These are phyloP conservation scores for Crithidia thermophila DNA, from an alignment of 208 protist species.

Conservation along the genomic window DNA sequence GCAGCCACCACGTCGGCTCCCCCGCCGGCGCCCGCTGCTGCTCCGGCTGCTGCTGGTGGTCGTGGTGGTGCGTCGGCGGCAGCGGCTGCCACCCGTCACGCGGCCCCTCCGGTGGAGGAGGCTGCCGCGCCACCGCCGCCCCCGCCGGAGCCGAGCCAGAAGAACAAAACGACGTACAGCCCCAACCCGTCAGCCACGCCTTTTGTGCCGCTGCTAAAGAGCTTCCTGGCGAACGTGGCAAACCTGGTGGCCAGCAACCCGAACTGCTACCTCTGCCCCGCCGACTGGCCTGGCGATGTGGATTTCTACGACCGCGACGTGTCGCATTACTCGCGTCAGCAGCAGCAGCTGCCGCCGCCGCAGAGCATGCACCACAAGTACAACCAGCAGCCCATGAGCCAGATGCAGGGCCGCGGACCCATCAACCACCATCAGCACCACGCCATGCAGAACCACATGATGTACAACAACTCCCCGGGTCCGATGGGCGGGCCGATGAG, in stretches of 20 bases:
- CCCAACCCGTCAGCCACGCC: slow-evolving; percentile 51
- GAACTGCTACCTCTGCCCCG: slow-evolving; percentile 47
- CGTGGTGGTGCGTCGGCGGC: background rate
- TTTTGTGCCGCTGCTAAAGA: slow-evolving; percentile 47
- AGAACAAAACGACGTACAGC: slow-evolving; percentile 47
- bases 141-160: slow-evolving; percentile 23
- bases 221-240: slow-evolving; percentile 59
- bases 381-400: slow-evolving; percentile 23
- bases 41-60: background rate
- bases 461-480: slow-evolving; percentile 21
- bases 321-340: slow-evolving; percentile 57
- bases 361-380: slow-evolving; percentile 33
- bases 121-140: slow-evolving; percentile 10
- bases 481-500: slow-evolving; percentile 21
- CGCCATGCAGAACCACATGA: slow-evolving; percentile 21
- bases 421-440: slow-evolving; percentile 38
- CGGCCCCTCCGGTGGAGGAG: slow-evolving; percentile 26
- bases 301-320: slow-evolving; percentile 71
- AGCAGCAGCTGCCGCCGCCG: slow-evolving; percentile 13
- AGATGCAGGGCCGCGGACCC: slow-evolving; percentile 16
- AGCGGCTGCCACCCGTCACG: slow-evolving; percentile 7
- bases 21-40: background rate
- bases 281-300: slow-evolving; percentile 64
- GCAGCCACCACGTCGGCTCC: slow-evolving; percentile 3
- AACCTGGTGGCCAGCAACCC: slow-evolving; percentile 46